A percentile compares a stretch with the other conserved stretches of the same genome.
phyloP scores from a whole-genome alignment of 2,329 filamentous ascomycete species.

The Akanthomyces uredinophilus region DNA sequence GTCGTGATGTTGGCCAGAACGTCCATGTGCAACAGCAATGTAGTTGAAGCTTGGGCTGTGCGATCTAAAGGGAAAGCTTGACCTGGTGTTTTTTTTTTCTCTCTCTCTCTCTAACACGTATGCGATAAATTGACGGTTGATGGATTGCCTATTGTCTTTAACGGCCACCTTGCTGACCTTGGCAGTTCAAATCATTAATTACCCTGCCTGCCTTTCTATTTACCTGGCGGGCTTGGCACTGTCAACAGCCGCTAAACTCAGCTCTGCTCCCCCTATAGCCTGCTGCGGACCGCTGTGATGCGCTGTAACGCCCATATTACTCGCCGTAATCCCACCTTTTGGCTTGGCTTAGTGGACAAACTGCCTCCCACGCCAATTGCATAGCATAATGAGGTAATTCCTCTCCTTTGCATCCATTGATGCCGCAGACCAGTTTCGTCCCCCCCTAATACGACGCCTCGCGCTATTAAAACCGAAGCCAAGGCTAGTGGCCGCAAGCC shows the following conservation, averaged over 20 bases:
- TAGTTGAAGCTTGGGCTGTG: too few relatives aligned
- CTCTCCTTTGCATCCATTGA: not conserved
- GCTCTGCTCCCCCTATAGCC: not conserved
- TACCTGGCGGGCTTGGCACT: too few relatives aligned
- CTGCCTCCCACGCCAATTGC: not conserved
- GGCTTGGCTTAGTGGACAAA: not conserved
- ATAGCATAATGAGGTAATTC: not conserved
- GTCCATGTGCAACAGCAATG: too few relatives aligned
- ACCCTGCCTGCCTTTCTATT: too few relatives aligned
- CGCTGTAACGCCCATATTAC: not conserved
- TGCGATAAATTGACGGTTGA: too few relatives aligned
- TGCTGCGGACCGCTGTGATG: not conserved
- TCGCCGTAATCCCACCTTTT: not conserved
- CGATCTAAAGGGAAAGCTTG: too few relatives aligned
- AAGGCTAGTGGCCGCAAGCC: not conserved
- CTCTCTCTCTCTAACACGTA: too few relatives aligned
- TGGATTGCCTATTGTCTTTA: too few relatives aligned
- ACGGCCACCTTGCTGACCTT: too few relatives aligned
- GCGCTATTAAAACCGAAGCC: not conserved
- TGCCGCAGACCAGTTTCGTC: slow-evolving; percentile 11
- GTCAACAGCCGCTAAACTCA: not conserved
- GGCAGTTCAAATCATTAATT: too few relatives aligned
- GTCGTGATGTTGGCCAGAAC: too few relatives aligned
- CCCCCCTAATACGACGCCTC: not conserved
- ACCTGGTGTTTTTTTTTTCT: too few relatives aligned